Base-by-base conservation (phyloP, 2,329 filamentous ascomycete genomes). In the Sporothrix brunneoviolacea region DNA sequence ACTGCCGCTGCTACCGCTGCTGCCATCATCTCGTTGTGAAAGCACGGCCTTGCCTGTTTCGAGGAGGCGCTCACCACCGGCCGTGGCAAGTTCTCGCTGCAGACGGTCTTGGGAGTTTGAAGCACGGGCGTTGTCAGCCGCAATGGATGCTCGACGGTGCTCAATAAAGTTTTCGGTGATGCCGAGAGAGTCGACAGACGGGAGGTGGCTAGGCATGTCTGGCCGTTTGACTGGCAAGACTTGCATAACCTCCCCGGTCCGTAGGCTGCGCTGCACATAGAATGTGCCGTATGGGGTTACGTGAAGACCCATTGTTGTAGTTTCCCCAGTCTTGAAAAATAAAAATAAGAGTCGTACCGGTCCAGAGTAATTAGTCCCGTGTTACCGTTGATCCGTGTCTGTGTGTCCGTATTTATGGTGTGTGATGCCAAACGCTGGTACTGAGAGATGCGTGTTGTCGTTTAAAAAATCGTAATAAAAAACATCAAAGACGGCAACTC, bases 121-220 rank as follows among this genome's bases (percentile, higher is more conserved):
- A 18, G 40, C 54, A 4, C 45, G 55, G 16, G 50, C 50, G 8
- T 35, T 43, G 48, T 42, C 48, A 22, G 54, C 55, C 5, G 50
- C 55, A 2, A 57, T 22, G 3, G 54, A 48, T 5, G 50, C 54
- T 8, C 55, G 52, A n/a, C 55, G 55, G 9, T 45, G 24, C 45
- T 57, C 54, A 18, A 57, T 57, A 28, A 57, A 57, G 39, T 51
- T 53, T 2, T 56, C 52, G 10, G 50, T 54, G 43, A 57, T 57
- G 21, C 55, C 55, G 2, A 57, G 50, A 2, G 50, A 30, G 35
- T 51, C 55, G 38, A 57, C 55, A 0, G 54, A 56, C 3, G 55
- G 55, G 16, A 57, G 52, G 24, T 50, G 50, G 27, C 43, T 50
- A 3, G 55, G 55, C 18, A 37, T 53, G 10, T 54, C 50, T 8